phyloP scores from a whole-genome alignment of 805 yeast species.

The Monosporozyma unispora region DNA sequence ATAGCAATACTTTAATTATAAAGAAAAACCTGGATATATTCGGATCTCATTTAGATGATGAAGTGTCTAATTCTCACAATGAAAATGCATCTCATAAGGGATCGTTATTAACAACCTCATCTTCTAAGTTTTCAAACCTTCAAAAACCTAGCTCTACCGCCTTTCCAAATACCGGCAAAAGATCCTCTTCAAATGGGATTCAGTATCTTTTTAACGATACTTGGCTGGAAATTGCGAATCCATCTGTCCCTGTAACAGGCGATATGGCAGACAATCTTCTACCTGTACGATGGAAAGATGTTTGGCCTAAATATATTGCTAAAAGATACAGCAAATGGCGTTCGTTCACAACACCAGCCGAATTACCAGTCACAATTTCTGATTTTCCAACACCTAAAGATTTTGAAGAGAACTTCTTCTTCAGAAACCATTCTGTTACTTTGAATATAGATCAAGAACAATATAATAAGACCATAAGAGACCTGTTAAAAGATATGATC shows the following conservation, averaged over 20 bases:
- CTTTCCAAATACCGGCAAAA: slow-evolving; percentile 4
- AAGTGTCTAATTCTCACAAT: not conserved
- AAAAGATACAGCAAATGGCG: slow-evolving; percentile 80
- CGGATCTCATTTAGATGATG: not conserved
- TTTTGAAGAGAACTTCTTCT: slow-evolving; percentile 62
- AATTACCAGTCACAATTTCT: slow-evolving; percentile 73
- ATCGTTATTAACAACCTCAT: slow-evolving; percentile 8
- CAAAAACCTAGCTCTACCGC: not conserved
- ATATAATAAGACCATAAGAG: slow-evolving; percentile 42
- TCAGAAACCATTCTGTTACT: slow-evolving; percentile 75
- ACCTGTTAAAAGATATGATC: slow-evolving; percentile 77
- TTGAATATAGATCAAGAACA: slow-evolving; percentile 48
- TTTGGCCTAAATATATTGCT: slow-evolving; percentile 64
- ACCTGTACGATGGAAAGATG: slow-evolving; percentile 88
- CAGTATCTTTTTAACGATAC: slow-evolving; percentile 17
- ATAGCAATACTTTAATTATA: slow-evolving; percentile 4
- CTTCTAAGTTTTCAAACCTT: slow-evolving; percentile 7
- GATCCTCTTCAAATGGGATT: not conserved
- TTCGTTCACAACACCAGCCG: slow-evolving; percentile 87
- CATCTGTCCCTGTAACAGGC: slow-evolving; percentile 56
- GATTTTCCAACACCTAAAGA: slow-evolving; percentile 65
- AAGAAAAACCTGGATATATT: slow-evolving; percentile 9
- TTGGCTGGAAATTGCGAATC: slow-evolving; percentile 65
- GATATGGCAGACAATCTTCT: slow-evolving; percentile 48
- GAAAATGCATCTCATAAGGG: slow-evolving; percentile 7